phyloP scores from a whole-genome alignment of 345 rosid genomes.

The Salix suchowensis region DNA sequence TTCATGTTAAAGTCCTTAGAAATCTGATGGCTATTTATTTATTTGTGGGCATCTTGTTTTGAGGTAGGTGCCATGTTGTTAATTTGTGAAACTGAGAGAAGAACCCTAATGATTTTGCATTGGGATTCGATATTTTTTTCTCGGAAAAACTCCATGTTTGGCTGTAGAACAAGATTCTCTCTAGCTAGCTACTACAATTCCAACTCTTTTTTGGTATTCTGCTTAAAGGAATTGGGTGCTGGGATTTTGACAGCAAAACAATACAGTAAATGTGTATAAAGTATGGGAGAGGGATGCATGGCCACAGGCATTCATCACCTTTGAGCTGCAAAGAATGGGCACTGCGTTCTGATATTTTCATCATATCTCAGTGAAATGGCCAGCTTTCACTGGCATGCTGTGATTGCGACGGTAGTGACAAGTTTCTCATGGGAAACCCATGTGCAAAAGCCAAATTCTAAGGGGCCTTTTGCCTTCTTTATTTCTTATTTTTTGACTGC shows the following conservation, averaged over 20 bases:
- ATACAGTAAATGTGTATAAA: neutral
- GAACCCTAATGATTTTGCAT: neutral
- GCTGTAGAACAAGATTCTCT: too few relatives aligned
- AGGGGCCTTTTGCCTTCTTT: slow-evolving; percentile 2
- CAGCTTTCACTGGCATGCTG: slow-evolving; percentile 6
- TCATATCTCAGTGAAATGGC: slow-evolving; percentile 11
- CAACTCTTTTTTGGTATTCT: neutral
- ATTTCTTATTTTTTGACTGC: neutral
- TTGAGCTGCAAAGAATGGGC: neutral
- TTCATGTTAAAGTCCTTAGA: neutral
- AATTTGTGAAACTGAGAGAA: neutral
- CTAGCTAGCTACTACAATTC: neutral
- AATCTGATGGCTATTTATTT: too few relatives aligned
- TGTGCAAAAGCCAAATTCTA: slow-evolving; percentile 35
- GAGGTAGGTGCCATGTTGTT: neutral
- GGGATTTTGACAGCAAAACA: neutral
- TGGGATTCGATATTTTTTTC: slow-evolving; percentile 4
- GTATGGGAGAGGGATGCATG: neutral
- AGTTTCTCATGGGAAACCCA: slow-evolving; percentile 16
- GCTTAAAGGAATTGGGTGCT: neutral
- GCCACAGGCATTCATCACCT: slow-evolving; percentile 2
- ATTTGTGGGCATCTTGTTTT: neutral
- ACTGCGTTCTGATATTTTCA: neutral
- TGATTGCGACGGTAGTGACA: slow-evolving; percentile 22
- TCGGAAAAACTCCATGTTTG: neutral